phyloP scores from a whole-genome alignment of 305 asterid species.

The Ajuga reptans region DNA sequence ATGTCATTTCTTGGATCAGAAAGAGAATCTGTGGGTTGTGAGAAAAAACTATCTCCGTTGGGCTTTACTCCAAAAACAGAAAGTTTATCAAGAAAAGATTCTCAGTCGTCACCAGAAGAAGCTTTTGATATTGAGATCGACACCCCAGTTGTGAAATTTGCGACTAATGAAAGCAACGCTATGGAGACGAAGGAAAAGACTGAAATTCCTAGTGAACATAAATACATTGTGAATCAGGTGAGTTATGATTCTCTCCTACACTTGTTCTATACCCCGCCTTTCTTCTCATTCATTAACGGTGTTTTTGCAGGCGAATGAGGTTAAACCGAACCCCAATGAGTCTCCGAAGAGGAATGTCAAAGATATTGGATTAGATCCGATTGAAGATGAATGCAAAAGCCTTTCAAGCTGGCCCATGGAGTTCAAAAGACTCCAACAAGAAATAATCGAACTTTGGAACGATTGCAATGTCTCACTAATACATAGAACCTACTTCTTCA shows the following conservation, averaged over 20 bases:
- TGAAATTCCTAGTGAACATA: constrained; percentile 31
- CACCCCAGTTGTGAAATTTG: constrained; percentile 30
- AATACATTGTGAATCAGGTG: constrained; percentile 35
- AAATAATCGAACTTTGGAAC: constrained; percentile 82
- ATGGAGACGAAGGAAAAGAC: constrained; percentile 24
- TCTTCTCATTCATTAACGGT: not conserved
- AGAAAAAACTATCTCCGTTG: constrained; percentile 37
- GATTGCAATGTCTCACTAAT: constrained; percentile 69
- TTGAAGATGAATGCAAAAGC: constrained; percentile 44
- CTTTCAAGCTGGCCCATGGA: constrained; percentile 59
- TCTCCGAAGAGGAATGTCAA: constrained; percentile 48
- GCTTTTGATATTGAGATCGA: constrained; percentile 47
- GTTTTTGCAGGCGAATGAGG: constrained; percentile 37
- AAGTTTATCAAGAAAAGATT: constrained; percentile 37
- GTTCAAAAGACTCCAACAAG: constrained; percentile 66
- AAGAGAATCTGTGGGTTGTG: constrained; percentile 35
- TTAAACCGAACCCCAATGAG: constrained; percentile 27
- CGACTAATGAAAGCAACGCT: constrained; percentile 22
- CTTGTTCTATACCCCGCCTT: not conserved
- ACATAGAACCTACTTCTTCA: constrained; percentile 79
- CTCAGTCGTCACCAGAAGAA: constrained; percentile 38
- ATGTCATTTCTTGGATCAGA: constrained; percentile 41
- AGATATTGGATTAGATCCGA: constrained; percentile 85
- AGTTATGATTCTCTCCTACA: constrained; percentile 23
- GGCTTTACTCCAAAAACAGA: constrained; percentile 30